A percentile compares a stretch with the other conserved stretches of the same genome.
phyloP scores from a whole-genome alignment of 768 basidiomycete genomes.

The Tulasnella sp. region DNA sequence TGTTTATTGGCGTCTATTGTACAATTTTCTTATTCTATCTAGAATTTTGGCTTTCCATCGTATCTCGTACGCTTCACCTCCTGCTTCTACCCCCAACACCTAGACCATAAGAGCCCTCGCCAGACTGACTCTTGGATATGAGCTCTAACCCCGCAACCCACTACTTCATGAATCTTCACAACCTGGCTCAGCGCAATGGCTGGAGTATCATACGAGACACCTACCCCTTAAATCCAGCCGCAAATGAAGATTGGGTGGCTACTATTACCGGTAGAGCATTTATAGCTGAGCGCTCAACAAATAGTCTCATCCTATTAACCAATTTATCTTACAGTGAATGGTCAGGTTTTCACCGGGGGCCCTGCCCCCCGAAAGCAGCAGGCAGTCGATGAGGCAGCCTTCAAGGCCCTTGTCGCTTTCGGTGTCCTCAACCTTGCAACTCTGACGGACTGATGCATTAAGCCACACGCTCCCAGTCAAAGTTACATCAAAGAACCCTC shows the following conservation, averaged over 20 bases:
- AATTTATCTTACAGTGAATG: neutral
- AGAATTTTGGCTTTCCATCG: neutral
- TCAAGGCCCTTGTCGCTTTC: neutral
- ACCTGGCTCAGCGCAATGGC: neutral
- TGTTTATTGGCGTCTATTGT: neutral
- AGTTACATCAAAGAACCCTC: no score
- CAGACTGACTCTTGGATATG: neutral
- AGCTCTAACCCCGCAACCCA: neutral
- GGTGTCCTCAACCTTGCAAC: neutral
- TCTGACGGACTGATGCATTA: neutral
- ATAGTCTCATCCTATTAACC: neutral
- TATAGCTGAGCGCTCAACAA: neutral
- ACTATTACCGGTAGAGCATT: neutral
- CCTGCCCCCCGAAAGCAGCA: neutral
- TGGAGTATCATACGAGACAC: neutral
- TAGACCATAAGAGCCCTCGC: neutral
- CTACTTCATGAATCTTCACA: slow-evolving; percentile 1
- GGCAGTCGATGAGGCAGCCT: neutral
- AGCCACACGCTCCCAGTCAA: neutral
- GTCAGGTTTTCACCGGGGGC: neutral
- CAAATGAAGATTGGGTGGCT: slow-evolving; percentile 7
- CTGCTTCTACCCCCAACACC: neutral
- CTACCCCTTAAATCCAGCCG: neutral
- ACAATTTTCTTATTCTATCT: neutral
- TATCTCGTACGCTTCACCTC: neutral